Evolutionary conservation across 2,329 filamentous ascomycete species (phyloP).

Genomic region (Cytospora piceicola): DNA sequence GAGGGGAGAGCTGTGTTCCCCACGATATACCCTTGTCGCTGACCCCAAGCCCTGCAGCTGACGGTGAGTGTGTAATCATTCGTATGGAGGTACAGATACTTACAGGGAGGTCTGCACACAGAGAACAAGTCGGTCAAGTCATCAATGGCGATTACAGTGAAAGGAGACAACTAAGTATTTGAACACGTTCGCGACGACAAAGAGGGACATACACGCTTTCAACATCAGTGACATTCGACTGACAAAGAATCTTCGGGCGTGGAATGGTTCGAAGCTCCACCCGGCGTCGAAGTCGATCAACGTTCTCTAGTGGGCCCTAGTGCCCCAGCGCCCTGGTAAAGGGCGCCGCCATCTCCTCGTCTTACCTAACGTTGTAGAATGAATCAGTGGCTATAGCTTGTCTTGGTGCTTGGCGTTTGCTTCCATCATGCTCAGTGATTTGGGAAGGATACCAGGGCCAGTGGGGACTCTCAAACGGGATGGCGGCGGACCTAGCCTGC

Average conservation of each 20-base stretch:
- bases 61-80: conserved; percentile 11
- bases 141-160: background rate
- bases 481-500: conserved; percentile 7
- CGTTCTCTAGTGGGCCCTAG: conserved; percentile 23
- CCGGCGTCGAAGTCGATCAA: conserved; percentile 25
- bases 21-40: conserved; percentile 26
- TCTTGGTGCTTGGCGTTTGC: conserved; percentile 10
- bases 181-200: background rate
- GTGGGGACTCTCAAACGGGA: conserved; percentile 4
- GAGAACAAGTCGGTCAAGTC: background rate
- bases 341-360: conserved; percentile 17
- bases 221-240: background rate
- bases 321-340: conserved; percentile 26
- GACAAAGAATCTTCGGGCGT: conserved; percentile 8
- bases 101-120: conserved; percentile 24
- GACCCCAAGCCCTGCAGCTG: conserved; percentile 26
- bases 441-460: conserved; percentile 7
- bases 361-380: conserved; percentile 13
- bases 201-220: background rate
- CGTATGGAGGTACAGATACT: background rate
- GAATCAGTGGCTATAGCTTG: conserved; percentile 12
- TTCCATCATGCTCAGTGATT: conserved; percentile 17
- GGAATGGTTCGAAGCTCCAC: conserved; percentile 25
- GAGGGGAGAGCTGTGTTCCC: conserved; percentile 23
- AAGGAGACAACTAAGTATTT: background rate